phyloP scores from a whole-genome alignment of 2,329 filamentous ascomycete species.

The Uncinocarpus reesii region DNA sequence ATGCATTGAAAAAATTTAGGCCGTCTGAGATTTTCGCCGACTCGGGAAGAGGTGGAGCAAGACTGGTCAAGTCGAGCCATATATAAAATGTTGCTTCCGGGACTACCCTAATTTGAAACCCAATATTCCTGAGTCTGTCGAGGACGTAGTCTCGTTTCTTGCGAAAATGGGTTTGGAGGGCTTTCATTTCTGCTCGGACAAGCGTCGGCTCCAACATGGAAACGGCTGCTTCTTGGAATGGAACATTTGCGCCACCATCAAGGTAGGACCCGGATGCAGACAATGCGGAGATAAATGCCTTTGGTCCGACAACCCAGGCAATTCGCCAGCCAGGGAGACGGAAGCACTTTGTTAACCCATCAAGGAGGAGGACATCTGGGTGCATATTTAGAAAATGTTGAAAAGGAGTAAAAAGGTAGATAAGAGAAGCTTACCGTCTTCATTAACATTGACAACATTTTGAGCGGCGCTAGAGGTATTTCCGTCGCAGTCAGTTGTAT shows the following conservation, averaged over 20 bases:
- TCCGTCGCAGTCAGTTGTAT: conserved; percentile 84
- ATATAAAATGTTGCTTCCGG: conserved; percentile 94
- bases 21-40: conserved; percentile 71
- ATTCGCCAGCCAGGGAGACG: conserved; percentile 92
- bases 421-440: conserved; percentile 44
- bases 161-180: conserved; percentile 80
- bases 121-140: conserved; percentile 67
- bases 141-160: conserved; percentile 90
- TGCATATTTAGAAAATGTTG: conserved; percentile 10
- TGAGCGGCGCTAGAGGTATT: conserved; percentile 78
- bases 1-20: conserved; percentile 92
- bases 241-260: conserved; percentile 86
- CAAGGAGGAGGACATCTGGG: conserved; percentile 77
- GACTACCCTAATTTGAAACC: conserved; percentile 72
- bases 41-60: conserved; percentile 45
- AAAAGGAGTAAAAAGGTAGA: neutral
- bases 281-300: conserved; percentile 91
- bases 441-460: conserved; percentile 80
- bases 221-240: conserved; percentile 89
- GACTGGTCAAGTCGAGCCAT: conserved; percentile 53
- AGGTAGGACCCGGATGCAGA: conserved; percentile 88
- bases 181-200: conserved; percentile 76
- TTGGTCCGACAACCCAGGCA: conserved; percentile 90
- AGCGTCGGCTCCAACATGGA: conserved; percentile 81
- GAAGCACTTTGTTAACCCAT: conserved; percentile 94